A percentile compares a stretch with the other conserved stretches of the same genome.
Evolutionary conservation across 2,329 filamentous ascomycete genomes (phyloP).

Genomic region (Penicillium capsulatum): DNA sequence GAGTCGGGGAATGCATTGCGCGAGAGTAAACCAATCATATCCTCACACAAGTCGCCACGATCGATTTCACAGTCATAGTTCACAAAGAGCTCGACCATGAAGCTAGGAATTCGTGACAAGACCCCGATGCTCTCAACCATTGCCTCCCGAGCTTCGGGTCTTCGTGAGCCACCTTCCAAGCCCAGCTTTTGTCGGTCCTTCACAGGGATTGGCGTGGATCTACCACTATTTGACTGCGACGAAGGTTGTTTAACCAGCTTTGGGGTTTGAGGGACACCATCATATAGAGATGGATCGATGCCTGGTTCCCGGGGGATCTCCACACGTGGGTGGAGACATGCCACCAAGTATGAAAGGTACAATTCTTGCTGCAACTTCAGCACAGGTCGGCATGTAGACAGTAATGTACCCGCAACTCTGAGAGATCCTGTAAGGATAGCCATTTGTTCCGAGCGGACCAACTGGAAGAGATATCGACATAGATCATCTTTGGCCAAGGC

Average conservation of each 20-base stretch:
- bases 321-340: conserved; percentile 87
- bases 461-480: conserved; percentile 90
- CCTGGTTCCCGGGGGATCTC: conserved; percentile 87
- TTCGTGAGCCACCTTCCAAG: conserved; percentile 83
- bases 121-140: conserved; percentile 98
- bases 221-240: conserved; percentile 71
- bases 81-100: conserved; percentile 91
- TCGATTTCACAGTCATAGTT: conserved; percentile 98
- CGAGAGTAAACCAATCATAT: conserved; percentile 87
- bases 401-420: conserved; percentile 81
- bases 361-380: conserved; percentile 95
- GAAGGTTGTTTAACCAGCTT: conserved; percentile 78
- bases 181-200: conserved; percentile 90
- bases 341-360: conserved; percentile 88
- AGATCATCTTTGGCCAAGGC: conserved; percentile 86
- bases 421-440: conserved; percentile 88
- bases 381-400: conserved; percentile 84
- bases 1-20: conserved; percentile 95
- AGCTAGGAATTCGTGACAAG: conserved; percentile 85
- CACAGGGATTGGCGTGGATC: conserved; percentile 83
- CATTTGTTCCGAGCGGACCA: conserved; percentile 95
- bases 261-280: conserved; percentile 86
- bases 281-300: conserved; percentile 87
- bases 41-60: conserved; percentile 85
- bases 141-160: conserved; percentile 91